These are phyloP conservation scores for Stemphylium beticola DNA, from an alignment of 2,329 filamentous ascomycete species.

Conservation along the genomic window DNA sequence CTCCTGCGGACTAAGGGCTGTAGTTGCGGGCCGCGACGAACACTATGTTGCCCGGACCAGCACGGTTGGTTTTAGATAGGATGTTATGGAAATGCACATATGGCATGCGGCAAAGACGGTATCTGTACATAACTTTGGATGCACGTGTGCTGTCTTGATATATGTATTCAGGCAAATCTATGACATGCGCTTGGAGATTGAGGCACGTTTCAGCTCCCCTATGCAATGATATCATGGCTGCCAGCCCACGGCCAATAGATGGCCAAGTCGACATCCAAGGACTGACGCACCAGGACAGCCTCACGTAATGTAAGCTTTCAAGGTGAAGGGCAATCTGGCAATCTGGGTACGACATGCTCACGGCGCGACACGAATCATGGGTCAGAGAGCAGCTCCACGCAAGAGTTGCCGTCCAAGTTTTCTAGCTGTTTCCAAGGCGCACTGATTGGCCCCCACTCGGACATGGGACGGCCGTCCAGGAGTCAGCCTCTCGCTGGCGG, in stretches of 20 bases:
- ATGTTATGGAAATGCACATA: slow-evolving; percentile 18
- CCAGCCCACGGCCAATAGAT: background rate
- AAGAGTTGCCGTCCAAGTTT: slow-evolving; percentile 29
- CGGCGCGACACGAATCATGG: slow-evolving; percentile 36
- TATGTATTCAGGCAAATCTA: slow-evolving; percentile 28
- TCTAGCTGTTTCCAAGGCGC: slow-evolving; percentile 42
- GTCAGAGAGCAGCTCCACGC: slow-evolving; percentile 16
- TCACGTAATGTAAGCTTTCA: too few species aligned
- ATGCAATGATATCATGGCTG: background rate
- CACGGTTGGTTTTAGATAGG: slow-evolving; percentile 5
- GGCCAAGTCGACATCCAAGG: too few species aligned
- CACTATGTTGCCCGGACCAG: slow-evolving; percentile 6
- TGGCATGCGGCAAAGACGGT: slow-evolving; percentile 3
- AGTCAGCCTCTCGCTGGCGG: slow-evolving; percentile 25
- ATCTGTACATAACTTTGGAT: slow-evolving; percentile 12
- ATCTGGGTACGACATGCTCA: background rate
- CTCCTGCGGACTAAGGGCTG: slow-evolving; percentile 16
- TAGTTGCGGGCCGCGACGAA: slow-evolving; percentile 21
- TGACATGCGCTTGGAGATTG: slow-evolving; percentile 7
- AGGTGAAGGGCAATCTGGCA: background rate
- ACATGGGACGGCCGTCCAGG: slow-evolving; percentile 12
- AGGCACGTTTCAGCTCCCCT: background rate
- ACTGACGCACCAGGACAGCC: too few species aligned
- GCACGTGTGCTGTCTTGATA: slow-evolving; percentile 20
- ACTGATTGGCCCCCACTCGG: slow-evolving; percentile 37